Base-by-base conservation (phyloP, 2,329 filamentous ascomycete species). In the Ceratocystis harringtonii region DNA sequence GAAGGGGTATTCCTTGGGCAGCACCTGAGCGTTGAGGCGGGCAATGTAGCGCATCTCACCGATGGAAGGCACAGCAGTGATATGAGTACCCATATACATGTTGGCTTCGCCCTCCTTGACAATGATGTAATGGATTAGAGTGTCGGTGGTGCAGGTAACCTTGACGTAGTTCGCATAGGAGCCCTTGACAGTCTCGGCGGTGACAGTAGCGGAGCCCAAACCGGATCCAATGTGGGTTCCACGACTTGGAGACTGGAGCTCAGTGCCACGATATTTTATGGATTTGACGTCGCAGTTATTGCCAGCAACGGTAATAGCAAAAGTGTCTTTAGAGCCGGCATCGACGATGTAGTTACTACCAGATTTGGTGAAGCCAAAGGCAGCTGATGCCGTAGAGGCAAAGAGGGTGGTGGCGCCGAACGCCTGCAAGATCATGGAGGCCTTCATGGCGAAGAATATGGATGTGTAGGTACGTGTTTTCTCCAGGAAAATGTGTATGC, bases 1-100 rank as follows among this genome's bases (percentile, higher is more conserved):
- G 67, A 80, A 82, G 36, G 81, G 80, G 66, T 81, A 76, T 70
- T 83, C 80, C 62, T 75, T 74, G 1, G 81, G 79, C 2, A 84
- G 74, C 62, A 78, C 71, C 52, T 75, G 74, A 10, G 78, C 75
- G 63, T 82, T 77, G 6, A 87, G 78, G 32, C 84, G 82, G 63
- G 83, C 80, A 69, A 88, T 84, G 74, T 81, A 87, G 61, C 85
- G 82, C 61, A 87, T 74, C 74, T 88, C 85, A 48, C 82, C 82
- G 19, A 84, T 74, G 6, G 71, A 71, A 1, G 82, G 82, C 69
- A 84, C 76, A 48, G 76, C 79, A 0, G 79, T 84, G 66, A 81
- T 87, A 70, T 86, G 78, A 1, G 85, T 87, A 5, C 81, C 82
- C 77, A 84, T 79, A 71, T 80, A 82, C 67, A 87, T 78, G 32